Conservation (phyloP, 805 yeast genomes). For the Grigorovia jiainica region DNA sequence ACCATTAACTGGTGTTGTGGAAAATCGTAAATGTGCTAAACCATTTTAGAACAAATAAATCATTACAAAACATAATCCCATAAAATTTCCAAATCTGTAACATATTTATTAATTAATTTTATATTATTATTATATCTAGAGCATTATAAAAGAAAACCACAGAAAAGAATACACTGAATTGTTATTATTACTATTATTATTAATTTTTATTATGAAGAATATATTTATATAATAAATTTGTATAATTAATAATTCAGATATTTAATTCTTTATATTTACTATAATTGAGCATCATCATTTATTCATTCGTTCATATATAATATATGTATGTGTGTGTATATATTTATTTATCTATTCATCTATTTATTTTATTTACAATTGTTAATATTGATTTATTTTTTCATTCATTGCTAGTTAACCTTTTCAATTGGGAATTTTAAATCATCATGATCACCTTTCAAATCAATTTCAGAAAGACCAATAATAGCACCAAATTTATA, state of each 20-base stretch:
- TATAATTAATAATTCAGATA: too few relatives aligned
- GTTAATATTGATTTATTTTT: background rate
- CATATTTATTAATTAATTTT: background rate
- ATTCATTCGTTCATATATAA: too few relatives aligned
- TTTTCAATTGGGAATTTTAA: conserved; percentile 19
- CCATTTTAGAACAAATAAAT: conserved; percentile 39
- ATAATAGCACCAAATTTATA: conserved; percentile 57
- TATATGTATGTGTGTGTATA: background rate
- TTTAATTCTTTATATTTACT: too few relatives aligned
- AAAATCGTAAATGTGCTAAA: conserved; percentile 84
- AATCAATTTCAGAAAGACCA: conserved; percentile 77
- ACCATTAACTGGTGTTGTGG: conserved; percentile 62
- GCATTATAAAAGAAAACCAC: too few relatives aligned
- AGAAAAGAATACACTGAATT: too few relatives aligned
- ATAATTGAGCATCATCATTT: too few relatives aligned
- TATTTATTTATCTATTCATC: background rate
- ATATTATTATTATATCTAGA: too few relatives aligned
- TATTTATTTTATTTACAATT: background rate
- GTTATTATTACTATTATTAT: too few relatives aligned
- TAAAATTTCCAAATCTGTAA: too few relatives aligned
- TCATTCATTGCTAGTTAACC: too few relatives aligned
- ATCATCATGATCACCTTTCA: conserved; percentile 41
- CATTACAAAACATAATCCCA: background rate
- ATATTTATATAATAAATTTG: too few relatives aligned
- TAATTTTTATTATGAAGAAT: too few relatives aligned